Percentiles rank a stretch among this genome's conserved stretches.
phyloP scores from a whole-genome alignment of 805 yeast species.

The Priceomyces melissophilus region DNA sequence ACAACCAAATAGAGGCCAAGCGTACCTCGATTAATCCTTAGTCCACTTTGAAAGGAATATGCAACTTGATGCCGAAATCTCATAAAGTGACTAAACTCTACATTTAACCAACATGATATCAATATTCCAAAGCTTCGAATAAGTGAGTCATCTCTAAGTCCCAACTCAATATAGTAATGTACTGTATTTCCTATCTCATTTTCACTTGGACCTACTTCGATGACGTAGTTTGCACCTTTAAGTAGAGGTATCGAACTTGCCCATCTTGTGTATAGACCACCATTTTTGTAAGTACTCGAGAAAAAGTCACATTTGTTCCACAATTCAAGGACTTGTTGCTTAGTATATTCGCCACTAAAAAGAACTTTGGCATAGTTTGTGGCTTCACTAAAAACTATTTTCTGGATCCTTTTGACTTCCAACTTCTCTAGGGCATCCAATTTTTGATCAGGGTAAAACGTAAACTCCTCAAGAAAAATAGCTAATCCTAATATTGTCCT shows the following conservation, averaged over 20 bases:
- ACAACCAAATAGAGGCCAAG: slow-evolving; percentile 58
- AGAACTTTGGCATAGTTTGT: slow-evolving; percentile 39
- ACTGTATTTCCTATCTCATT: slow-evolving; percentile 53
- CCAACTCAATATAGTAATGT: slow-evolving; percentile 56
- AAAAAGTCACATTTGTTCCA: slow-evolving; percentile 10
- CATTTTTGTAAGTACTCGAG: slow-evolving; percentile 14
- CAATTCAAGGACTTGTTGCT: background rate
- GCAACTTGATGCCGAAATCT: slow-evolving; percentile 60
- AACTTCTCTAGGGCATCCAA: slow-evolving; percentile 52
- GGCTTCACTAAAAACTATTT: slow-evolving; percentile 27
- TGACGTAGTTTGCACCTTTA: slow-evolving; percentile 17
- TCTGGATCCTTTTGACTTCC: slow-evolving; percentile 31
- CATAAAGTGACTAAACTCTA: slow-evolving; percentile 43
- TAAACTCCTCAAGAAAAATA: slow-evolving; percentile 52
- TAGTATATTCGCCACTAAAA: slow-evolving; percentile 48
- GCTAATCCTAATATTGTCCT: slow-evolving; percentile 49
- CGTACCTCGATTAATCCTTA: slow-evolving; percentile 47
- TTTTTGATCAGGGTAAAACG: slow-evolving; percentile 55
- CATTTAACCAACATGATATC: slow-evolving; percentile 44
- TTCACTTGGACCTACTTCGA: slow-evolving; percentile 30
- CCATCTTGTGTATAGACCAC: slow-evolving; percentile 19
- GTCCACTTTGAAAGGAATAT: slow-evolving; percentile 58
- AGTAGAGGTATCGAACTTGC: slow-evolving; percentile 34
- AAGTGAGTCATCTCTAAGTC: slow-evolving; percentile 35
- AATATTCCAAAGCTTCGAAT: slow-evolving; percentile 43